Evolutionary conservation across 2,329 filamentous ascomycete genomes (phyloP).

Genomic region (Tolypocladium tundrense): DNA sequence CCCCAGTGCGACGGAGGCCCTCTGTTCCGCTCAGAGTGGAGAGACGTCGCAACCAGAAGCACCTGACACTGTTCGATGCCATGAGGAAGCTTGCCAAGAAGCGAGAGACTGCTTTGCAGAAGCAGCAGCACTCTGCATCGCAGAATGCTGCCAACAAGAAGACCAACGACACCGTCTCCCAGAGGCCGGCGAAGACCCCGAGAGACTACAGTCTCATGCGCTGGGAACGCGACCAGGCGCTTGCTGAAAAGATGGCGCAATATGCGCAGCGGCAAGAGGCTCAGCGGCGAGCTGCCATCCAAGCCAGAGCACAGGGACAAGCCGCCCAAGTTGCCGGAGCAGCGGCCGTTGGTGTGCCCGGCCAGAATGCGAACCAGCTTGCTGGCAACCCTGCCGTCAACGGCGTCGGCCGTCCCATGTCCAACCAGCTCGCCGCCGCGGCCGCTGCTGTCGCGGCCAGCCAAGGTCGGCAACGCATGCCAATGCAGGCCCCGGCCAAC

Average conservation of each 20-base stretch:
- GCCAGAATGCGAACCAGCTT: slow-evolving; percentile 16
- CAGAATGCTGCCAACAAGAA: slow-evolving; percentile 74
- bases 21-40: slow-evolving; percentile 80
- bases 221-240: slow-evolving; percentile 68
- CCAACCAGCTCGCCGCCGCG: slow-evolving; percentile 33
- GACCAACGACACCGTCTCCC: slow-evolving; percentile 52
- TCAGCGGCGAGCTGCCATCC: slow-evolving; percentile 38
- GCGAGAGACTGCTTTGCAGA: slow-evolving; percentile 73
- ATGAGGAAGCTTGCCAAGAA: slow-evolving; percentile 96
- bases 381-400: slow-evolving; percentile 17
- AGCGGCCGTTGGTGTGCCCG: slow-evolving; percentile 22
- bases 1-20: slow-evolving; percentile 49
- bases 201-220: slow-evolving; percentile 85
- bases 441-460: slow-evolving; percentile 25
- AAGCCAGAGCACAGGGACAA: slow-evolving; percentile 36
- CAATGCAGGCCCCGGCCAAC: slow-evolving; percentile 42
- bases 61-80: slow-evolving; percentile 80
- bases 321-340: slow-evolving; percentile 34
- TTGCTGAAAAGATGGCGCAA: slow-evolving; percentile 49
- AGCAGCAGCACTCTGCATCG: slow-evolving; percentile 77
- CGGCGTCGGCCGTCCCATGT: slow-evolving; percentile 26
- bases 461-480: slow-evolving; percentile 40
- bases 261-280: slow-evolving; percentile 50
- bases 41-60: slow-evolving; percentile 73
- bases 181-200: slow-evolving; percentile 59